Percentiles rank a stretch among this genome's conserved stretches.
Evolutionary conservation across 768 basidiomycete species (phyloP).

Genomic region (Boletus sensibilis): DNA sequence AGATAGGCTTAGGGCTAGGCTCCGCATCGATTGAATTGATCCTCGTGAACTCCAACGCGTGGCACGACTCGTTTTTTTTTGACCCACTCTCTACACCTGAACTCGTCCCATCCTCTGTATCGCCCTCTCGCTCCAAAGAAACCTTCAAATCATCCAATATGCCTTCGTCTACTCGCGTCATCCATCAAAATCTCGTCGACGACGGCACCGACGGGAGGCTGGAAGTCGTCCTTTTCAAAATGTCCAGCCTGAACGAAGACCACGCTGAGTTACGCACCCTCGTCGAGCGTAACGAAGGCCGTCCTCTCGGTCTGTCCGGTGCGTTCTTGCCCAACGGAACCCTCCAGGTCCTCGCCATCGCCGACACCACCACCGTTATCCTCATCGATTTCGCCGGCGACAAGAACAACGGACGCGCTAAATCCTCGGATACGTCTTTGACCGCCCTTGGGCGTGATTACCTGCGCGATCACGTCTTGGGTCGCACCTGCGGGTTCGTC

Average conservation of each 20-base stretch:
- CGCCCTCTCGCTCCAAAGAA: conserved; percentile 1
- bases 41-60: neutral
- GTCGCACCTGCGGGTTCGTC: conserved; percentile 27
- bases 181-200: conserved; percentile 30
- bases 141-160: conserved; percentile 1
- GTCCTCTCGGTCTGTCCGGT: conserved; percentile 31
- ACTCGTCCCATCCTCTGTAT: neutral
- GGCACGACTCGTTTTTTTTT: conserved; percentile 7
- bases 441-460: conserved; percentile 25
- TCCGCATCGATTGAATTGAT: too few species aligned
- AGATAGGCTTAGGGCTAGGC: too few species aligned
- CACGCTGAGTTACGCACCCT: conserved; percentile 17
- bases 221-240: conserved; percentile 10
- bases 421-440: conserved; percentile 16
- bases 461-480: conserved; percentile 30
- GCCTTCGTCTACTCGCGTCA: conserved; percentile 13
- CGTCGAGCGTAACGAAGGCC: conserved; percentile 34
- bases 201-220: conserved; percentile 26
- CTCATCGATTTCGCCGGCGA: conserved; percentile 26
- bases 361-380: conserved; percentile 28
- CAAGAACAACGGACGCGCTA: conserved; percentile 37
- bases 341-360: conserved; percentile 28
- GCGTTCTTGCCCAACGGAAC: conserved; percentile 21
- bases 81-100: conserved; percentile 4
- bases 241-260: conserved; percentile 27